Base-by-base conservation (phyloP, 495 filamentous ascomycete genomes). In the Zalerion maritima region DNA sequence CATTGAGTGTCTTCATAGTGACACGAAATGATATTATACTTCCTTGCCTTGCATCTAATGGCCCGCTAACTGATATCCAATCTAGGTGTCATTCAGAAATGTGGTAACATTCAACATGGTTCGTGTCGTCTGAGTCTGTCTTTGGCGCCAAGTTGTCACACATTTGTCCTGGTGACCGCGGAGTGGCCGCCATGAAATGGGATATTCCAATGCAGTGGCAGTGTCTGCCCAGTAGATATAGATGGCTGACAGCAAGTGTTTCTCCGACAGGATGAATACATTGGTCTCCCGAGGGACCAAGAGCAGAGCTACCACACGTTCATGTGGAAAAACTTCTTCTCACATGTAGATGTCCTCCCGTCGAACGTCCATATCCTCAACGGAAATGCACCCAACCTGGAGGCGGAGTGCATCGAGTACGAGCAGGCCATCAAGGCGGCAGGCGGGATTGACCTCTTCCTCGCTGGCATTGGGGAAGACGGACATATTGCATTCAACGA, bases 31-130 rank as follows among this genome's bases (percentile, higher is more conserved):
- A 13, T 10, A 15, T n/a, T n/a, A n/a, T n/a, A n/a, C n/a, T n/a
- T n/a, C n/a, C n/a, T n/a, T n/a, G n/a, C n/a, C n/a, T n/a, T n/a
- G n/a, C n/a, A n/a, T n/a, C n/a, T n/a, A 1, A 11, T 16, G 15
- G 12, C 29, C 37, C 14, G 42, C 21, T n/a, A 19, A 13, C 13
- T 23, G 26, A 8, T 15, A 3, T 13, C 20, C 59, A 55, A 76
- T 89, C 37, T n/a, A n/a, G n/a, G n/a, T n/a, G n/a, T 85, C 81
- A 0, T 89, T 87, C 47, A 75, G 74, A 42, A 73, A 87, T 78
- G 80, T 89, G 40, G 64, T 85, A 43, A 89, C 81, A 5, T 87
- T 87, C 60, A 91, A 91, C 50, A 91, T 91, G 82, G 80, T 84
- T 71, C 29, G 58, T 36, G 16, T 31, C 17, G 21, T 29, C 18